Percentiles rank a stretch among this genome's conserved stretches.
Conservation (phyloP, 495 filamentous ascomycete genomes). For the Talaromyces liani region DNA sequence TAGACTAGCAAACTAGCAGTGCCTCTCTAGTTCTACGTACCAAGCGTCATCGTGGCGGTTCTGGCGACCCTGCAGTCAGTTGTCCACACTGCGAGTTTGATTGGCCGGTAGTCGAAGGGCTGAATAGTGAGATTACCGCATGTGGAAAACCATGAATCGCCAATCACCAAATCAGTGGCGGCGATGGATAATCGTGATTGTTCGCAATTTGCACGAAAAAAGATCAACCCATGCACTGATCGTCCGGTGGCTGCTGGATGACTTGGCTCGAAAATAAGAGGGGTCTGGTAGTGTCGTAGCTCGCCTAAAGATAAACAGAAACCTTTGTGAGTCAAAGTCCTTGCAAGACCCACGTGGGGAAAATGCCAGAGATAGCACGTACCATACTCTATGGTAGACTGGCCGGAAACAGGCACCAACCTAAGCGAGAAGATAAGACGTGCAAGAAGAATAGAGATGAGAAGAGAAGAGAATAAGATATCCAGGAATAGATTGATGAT, state of each 20-base stretch:
- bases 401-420: background rate
- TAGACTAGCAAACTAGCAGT: background rate
- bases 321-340: background rate
- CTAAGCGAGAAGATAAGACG: background rate
- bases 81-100: background rate
- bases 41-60: background rate
- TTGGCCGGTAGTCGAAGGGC: background rate
- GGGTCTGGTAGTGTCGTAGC: background rate
- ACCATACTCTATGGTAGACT: background rate
- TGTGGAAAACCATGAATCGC: background rate
- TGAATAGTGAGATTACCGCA: background rate
- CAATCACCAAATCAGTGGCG: background rate
- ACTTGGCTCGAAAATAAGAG: background rate
- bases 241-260: background rate
- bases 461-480: background rate
- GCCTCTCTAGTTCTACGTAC: background rate
- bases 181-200: background rate
- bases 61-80: background rate
- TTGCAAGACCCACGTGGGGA: slow-evolving; percentile 3
- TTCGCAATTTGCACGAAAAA: background rate
- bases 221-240: background rate
- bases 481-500: too few relatives aligned
- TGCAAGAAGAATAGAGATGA: background rate
- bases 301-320: background rate
- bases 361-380: background rate